A percentile compares a stretch with the other conserved stretches of the same genome.
These are phyloP conservation scores for Mallotus repandus DNA, from an alignment of 441 rosid genomes.

Conservation along the genomic window DNA sequence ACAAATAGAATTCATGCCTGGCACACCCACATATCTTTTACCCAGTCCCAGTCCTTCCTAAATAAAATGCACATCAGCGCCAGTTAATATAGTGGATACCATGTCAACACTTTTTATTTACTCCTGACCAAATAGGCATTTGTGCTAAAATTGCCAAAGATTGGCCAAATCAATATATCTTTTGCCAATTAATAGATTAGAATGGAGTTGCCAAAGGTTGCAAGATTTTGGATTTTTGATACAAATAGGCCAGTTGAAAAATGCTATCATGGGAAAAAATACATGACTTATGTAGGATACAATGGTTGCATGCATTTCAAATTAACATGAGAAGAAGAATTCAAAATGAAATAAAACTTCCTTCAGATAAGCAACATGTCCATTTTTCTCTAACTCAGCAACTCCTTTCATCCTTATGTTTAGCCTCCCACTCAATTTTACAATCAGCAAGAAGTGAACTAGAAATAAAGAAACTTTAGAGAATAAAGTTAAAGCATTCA, in stretches of 20 bases:
- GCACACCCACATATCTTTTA: slow-evolving; percentile 71
- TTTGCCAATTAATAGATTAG: too few relatives aligned
- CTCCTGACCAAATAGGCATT: too few relatives aligned
- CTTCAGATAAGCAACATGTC: neutral
- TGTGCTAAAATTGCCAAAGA: too few relatives aligned
- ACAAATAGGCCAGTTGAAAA: too few relatives aligned
- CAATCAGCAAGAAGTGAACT: neutral
- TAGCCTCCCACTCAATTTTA: neutral
- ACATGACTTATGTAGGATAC: neutral
- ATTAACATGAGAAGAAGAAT: neutral
- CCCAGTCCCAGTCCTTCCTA: slow-evolving; percentile 49
- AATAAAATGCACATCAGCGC: too few relatives aligned
- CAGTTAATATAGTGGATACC: too few relatives aligned
- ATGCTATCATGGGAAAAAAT: too few relatives aligned
- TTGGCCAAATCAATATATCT: too few relatives aligned
- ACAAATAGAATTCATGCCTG: slow-evolving; percentile 81
- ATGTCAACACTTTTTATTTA: too few relatives aligned
- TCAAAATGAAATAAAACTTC: neutral
- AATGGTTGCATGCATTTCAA: too few relatives aligned
- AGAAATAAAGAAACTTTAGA: neutral
- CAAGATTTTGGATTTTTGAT: too few relatives aligned
- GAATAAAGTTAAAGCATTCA: neutral
- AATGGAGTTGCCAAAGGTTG: too few relatives aligned
- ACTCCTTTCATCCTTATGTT: neutral
- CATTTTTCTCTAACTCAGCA: neutral